Evolutionary conservation across 2,329 filamentous ascomycete species (phyloP), one percentile per base, ranked within the genome.

Genomic region (Diaporthe sp.): DNA sequence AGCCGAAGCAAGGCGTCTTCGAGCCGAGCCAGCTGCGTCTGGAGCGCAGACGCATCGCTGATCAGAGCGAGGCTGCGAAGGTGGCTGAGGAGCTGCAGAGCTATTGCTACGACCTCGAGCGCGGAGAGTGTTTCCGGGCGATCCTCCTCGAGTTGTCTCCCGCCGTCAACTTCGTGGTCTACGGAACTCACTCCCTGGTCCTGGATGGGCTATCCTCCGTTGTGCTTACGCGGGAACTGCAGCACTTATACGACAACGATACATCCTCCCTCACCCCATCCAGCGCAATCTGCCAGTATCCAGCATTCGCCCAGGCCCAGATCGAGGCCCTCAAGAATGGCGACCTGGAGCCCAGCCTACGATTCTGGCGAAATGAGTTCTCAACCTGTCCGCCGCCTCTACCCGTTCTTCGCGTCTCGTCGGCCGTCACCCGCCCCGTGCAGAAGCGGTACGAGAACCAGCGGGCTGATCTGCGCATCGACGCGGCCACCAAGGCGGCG

Each of bases 381-480:
- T 19, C 12, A 10, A 40, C 35, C 12, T 60, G 57, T n/a, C 57
- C 57, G 12, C 9, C 57, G 7, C 57, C 57, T 6, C 35, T 60
- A 6, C 57, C 57, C 35, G 57, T 60, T 6, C 57, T 60, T 5
- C 22, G 33, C 35, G 57, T 60, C 57, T 60, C 57, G 6, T 19
- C 57, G 2, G 57, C 57, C 12, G 57, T 60, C 57, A 60, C 22
- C 35, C 35, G 57, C 0, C 57, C 57, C 33, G 57, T 60, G 13
- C 57, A 60, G 57, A 60, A 10, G n/a, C 33, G 57, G 6, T 60
- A 60, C 57, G 57, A 60, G 57, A 60, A 60, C 57, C 57, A 40
- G 33, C 57, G 57, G 12, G 57, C 57, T 13, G 57, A 60, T 35
- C 35, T 60, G 57, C 57, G 57, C 57, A 5, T 60, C 57, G 57